Evolutionary conservation across 2,329 filamentous ascomycete genomes (phyloP), one percentile per base, ranked within the genome.

Genomic region (Aspergillus fischeri): DNA sequence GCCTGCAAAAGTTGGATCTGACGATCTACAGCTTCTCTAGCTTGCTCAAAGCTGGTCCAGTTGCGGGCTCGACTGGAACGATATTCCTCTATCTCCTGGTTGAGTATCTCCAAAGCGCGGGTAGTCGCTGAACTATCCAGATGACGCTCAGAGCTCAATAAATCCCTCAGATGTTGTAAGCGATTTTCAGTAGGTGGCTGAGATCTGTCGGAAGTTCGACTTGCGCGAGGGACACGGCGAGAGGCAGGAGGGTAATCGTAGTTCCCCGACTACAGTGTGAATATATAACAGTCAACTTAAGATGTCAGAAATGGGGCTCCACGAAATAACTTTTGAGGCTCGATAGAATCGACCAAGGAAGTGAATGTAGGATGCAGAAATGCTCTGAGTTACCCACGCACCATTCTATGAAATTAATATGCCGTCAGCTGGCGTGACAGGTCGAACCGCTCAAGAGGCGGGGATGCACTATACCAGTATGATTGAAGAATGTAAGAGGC

Each of bases 231-330:
- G 32, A 63, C 55, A 55, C 68, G 67, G 42, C 65, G 69, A 54
- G 73, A 74, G 53, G 73, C 74, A 53, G 73, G 72, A 53, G 75
- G 74, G 59, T 73, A 70, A 64, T 76, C 74, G 69, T 76, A 73
- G 56, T 75, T 77, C 52, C 72, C 73, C 57, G 77, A 75, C 77
- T 79, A 62, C 24, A 61, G 38, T 52, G 6, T 17, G 51, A 54
- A 51, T 51, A 45, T 14, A 54, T 59, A 59, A 56, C 48, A 47
- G 64, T 67, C 60, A 68, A 63, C 32, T 60, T 62, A 47, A 25
- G 10, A 47, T 47, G 24, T 3, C 11, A 27, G 10, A 14, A 24
- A 24, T 25, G 24, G 44, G 44, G 21, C 21, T 24, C 32, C 32
- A 38, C 5, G 10, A 7, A 47, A 47, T 25, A 14, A 27, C 11